phyloP scores from a whole-genome alignment of 768 basidiomycete species.

The Rhodotorula babjevae region DNA sequence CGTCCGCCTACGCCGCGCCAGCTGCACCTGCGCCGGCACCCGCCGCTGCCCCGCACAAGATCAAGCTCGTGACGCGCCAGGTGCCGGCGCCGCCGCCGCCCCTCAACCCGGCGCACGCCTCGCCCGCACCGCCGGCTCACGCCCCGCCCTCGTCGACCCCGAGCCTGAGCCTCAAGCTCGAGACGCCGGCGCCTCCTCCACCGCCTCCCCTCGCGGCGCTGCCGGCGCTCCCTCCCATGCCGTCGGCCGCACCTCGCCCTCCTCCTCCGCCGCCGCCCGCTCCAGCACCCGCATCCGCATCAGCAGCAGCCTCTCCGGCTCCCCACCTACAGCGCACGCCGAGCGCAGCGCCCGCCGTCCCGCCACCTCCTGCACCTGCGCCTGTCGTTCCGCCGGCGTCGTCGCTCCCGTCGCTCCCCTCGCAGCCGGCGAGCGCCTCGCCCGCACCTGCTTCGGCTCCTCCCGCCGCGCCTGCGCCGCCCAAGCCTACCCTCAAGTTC shows the following conservation, averaged over 20 bases:
- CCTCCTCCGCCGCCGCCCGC: background rate
- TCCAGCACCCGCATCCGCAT: background rate
- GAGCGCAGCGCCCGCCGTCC: background rate
- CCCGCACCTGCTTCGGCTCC: slow-evolving; percentile 1
- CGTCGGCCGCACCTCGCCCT: slow-evolving; percentile 27
- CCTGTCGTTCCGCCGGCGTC: background rate
- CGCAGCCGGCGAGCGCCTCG: background rate
- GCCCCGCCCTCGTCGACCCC: slow-evolving; percentile 6
- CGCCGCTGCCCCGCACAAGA: background rate
- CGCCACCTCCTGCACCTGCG: background rate
- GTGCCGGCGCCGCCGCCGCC: background rate
- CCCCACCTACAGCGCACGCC: background rate
- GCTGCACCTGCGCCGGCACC: background rate
- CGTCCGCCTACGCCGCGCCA: no score
- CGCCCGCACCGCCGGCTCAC: slow-evolving; percentile 36
- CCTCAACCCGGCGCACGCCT: background rate
- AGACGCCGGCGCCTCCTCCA: slow-evolving; percentile 16
- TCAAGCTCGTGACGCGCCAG: background rate
- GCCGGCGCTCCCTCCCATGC: background rate
- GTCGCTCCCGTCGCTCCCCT: background rate
- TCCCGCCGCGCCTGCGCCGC: background rate
- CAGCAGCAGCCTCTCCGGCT: no score
- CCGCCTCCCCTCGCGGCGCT: slow-evolving; percentile 15
- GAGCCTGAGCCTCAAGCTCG: slow-evolving; percentile 44
- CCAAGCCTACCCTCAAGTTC: slow-evolving; percentile 45